A percentile compares a stretch with the other conserved stretches of the same genome.
Evolutionary conservation across 495 filamentous ascomycete species (phyloP).

Genomic region (Hypoxylon perforatum): DNA sequence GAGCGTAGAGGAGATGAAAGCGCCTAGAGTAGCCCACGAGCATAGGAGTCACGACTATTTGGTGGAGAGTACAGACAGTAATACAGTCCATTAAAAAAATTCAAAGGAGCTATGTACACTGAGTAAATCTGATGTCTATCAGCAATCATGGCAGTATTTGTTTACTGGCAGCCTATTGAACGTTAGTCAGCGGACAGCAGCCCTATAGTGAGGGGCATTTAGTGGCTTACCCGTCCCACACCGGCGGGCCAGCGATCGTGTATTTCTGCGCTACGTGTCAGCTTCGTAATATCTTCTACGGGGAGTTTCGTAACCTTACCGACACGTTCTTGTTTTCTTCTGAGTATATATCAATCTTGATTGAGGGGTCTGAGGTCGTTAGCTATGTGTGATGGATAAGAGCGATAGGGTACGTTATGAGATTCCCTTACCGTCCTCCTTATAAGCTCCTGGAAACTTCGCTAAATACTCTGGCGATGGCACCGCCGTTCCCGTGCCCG

Average conservation of each 20-base stretch:
- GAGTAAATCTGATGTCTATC: background rate
- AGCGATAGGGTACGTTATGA: background rate
- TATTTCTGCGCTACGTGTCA: slow-evolving; percentile 52
- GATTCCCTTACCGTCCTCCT: slow-evolving; percentile 52
- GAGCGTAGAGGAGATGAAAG: slow-evolving; percentile 29
- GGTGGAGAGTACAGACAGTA: no score
- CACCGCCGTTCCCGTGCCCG: slow-evolving; percentile 53
- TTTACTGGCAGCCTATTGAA: slow-evolving; percentile 38
- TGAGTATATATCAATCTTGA: slow-evolving; percentile 64
- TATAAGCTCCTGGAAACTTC: slow-evolving; percentile 63
- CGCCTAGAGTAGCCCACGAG: slow-evolving; percentile 15
- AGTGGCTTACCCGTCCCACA: slow-evolving; percentile 55
- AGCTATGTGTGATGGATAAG: slow-evolving; percentile 7
- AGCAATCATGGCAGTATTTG: slow-evolving; percentile 49
- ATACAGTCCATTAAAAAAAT: background rate
- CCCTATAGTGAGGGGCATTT: background rate
- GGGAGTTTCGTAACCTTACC: slow-evolving; percentile 35
- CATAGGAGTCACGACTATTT: no score
- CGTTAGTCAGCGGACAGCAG: slow-evolving; percentile 8
- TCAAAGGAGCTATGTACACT: no score
- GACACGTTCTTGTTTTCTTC: slow-evolving; percentile 46
- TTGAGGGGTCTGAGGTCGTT: slow-evolving; percentile 55
- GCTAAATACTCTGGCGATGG: slow-evolving; percentile 55
- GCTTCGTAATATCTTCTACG: background rate
- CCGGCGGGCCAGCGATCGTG: slow-evolving; percentile 55